Percentiles rank a stretch among this genome's conserved stretches.
Conservation (phyloP, 139 green algal species). For the Coelastrella sp. region DNA sequence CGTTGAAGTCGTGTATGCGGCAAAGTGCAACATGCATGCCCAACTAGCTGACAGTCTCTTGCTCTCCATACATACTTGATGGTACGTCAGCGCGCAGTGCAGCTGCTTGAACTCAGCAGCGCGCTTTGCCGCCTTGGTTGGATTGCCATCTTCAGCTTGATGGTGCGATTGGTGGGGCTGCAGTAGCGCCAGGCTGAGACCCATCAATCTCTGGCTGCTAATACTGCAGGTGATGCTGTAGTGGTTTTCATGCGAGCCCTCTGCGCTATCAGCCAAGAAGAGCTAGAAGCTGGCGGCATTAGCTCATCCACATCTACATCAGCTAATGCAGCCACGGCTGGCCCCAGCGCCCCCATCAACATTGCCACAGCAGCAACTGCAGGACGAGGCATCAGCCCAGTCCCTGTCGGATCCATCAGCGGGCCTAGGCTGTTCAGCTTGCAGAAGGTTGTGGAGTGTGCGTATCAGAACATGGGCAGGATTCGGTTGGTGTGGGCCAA, state of each 20-base stretch:
- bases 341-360: neutral
- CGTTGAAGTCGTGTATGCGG: too few relatives aligned
- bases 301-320: neutral
- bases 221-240: constrained; percentile 79
- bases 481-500: constrained; percentile 92
- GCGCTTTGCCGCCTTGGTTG: too few relatives aligned
- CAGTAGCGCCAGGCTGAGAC: too few relatives aligned
- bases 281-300: constrained; percentile 73
- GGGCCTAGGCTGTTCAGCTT: constrained; percentile 74
- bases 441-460: constrained; percentile 83
- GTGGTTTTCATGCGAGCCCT: constrained; percentile 93
- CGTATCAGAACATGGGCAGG: constrained; percentile 87
- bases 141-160: too few relatives aligned
- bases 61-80: too few relatives aligned
- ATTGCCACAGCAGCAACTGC: constrained; percentile 27
- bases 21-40: too few relatives aligned
- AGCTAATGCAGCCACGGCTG: neutral
- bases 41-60: too few relatives aligned
- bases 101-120: neutral
- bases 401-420: neutral
- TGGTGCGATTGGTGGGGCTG: too few relatives aligned
- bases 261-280: constrained; percentile 86
- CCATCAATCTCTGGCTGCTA: neutral
- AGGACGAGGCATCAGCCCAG: neutral
- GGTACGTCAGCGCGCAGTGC: neutral